phyloP scores from a whole-genome alignment of 306 rosid species.

The Astragalus membranaceus region DNA sequence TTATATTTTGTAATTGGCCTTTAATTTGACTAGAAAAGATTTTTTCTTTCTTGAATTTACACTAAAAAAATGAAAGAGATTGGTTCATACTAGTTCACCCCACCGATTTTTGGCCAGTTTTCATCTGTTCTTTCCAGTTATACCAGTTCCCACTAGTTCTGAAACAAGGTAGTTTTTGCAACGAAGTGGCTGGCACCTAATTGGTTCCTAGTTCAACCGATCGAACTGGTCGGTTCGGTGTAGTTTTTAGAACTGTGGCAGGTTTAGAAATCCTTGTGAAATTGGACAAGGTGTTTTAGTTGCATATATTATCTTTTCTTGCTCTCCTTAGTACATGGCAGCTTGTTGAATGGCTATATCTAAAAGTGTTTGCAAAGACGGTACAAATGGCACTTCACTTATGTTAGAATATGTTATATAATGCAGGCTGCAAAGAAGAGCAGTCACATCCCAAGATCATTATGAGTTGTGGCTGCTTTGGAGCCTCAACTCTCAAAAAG shows the following conservation, averaged over 20 bases:
- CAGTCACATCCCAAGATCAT: conserved; percentile 15
- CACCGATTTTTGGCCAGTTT: too few relatives aligned
- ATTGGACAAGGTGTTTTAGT: conserved; percentile 4
- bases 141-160: too few relatives aligned
- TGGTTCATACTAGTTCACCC: too few relatives aligned
- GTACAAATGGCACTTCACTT: conserved; percentile 11
- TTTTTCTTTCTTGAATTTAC: too few relatives aligned
- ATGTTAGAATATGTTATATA: conserved; percentile 13
- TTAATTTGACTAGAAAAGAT: too few relatives aligned
- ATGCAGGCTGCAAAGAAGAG: conserved; percentile 25
- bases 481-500: conserved; percentile 38
- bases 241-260: not conserved
- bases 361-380: not conserved
- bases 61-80: too few relatives aligned
- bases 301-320: not conserved
- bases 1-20: too few relatives aligned
- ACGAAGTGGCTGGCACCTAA: too few relatives aligned
- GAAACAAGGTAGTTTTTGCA: too few relatives aligned
- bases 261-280: not conserved
- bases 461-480: conserved; percentile 91
- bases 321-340: not conserved
- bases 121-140: too few relatives aligned
- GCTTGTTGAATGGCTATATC: not conserved
- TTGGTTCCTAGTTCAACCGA: too few relatives aligned
- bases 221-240: too few relatives aligned